Evolutionary conservation across 257 asterid species (phyloP).

Genomic region (Scutellaria baicalensis): DNA sequence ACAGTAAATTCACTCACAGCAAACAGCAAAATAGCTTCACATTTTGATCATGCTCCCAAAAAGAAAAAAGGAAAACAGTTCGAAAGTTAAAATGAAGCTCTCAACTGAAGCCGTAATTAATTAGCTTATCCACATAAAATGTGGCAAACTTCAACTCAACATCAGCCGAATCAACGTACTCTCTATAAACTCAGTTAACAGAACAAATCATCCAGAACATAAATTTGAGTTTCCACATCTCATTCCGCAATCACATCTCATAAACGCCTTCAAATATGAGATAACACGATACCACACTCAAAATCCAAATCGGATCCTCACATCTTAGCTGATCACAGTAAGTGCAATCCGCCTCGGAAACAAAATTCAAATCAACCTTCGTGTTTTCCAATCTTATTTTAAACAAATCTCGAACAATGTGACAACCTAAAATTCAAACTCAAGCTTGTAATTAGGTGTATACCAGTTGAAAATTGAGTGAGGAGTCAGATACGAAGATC

Average conservation of each 20-base stretch:
- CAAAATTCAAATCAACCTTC: constrained; percentile 12
- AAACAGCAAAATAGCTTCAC: constrained; percentile 3
- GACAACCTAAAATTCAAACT: not conserved
- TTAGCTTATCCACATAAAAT: not conserved
- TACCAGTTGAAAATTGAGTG: constrained; percentile 77
- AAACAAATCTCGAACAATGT: not conserved
- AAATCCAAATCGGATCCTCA: constrained; percentile 3
- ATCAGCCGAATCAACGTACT: constrained; percentile 2
- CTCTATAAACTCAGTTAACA: constrained; percentile 1
- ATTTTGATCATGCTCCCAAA: not conserved
- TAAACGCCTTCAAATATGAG: not conserved
- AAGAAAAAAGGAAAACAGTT: not conserved
- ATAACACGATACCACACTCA: not conserved
- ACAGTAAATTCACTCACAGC: not conserved
- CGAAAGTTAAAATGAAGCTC: not conserved
- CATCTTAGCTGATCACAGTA: not conserved
- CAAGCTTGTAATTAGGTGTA: not conserved
- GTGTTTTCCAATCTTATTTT: not conserved
- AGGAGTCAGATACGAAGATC: constrained; percentile 28
- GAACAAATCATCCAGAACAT: constrained; percentile 1
- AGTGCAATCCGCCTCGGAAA: not conserved
- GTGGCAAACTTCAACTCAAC: not conserved
- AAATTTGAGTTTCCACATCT: not conserved
- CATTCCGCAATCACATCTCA: not conserved
- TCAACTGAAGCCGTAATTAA: not conserved